A percentile compares a stretch with the other conserved stretches of the same genome.
phyloP scores from a whole-genome alignment of 768 basidiomycete species.

The Trametes meyenii region DNA sequence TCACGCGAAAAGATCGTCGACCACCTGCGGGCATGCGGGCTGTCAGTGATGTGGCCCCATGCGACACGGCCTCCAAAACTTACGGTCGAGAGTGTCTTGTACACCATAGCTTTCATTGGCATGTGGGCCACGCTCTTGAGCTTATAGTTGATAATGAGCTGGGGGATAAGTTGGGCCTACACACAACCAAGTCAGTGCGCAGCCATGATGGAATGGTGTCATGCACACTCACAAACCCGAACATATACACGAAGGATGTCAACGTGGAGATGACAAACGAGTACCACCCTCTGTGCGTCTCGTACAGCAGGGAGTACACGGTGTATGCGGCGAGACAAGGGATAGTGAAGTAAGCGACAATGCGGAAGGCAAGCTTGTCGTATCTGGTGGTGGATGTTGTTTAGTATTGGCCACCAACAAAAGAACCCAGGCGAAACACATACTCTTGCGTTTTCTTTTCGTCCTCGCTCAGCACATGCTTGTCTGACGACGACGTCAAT shows the following conservation, averaged over 20 bases:
- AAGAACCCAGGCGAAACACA: constrained; percentile 32
- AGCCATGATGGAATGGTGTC: background rate
- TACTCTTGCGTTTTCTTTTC: constrained; percentile 98
- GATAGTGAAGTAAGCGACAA: constrained; percentile 88
- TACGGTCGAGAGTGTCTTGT: constrained; percentile 86
- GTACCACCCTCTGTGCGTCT: constrained; percentile 93
- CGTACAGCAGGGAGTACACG: constrained; percentile 77
- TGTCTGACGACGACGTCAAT: constrained; percentile 53
- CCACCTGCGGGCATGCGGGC: constrained; percentile 40
- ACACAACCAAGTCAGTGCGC: constrained; percentile 22
- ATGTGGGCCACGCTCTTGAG: constrained; percentile 97
- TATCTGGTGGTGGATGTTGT: constrained; percentile 50
- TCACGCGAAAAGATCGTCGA: constrained; percentile 92
- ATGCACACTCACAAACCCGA: constrained; percentile 84
- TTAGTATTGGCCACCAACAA: background rate
- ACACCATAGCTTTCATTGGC: constrained; percentile 98
- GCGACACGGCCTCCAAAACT: background rate
- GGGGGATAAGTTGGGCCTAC: constrained; percentile 83
- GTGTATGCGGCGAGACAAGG: constrained; percentile 80
- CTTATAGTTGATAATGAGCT: constrained; percentile 96
- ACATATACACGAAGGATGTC: constrained; percentile 93
- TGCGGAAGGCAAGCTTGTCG: constrained; percentile 91
- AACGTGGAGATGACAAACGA: constrained; percentile 92
- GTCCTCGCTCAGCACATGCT: constrained; percentile 94
- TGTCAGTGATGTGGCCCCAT: background rate